Evolutionary conservation across 371 early-diverging fungal genomes (phyloP).

Genomic region (Apophysomyces variabilis): DNA sequence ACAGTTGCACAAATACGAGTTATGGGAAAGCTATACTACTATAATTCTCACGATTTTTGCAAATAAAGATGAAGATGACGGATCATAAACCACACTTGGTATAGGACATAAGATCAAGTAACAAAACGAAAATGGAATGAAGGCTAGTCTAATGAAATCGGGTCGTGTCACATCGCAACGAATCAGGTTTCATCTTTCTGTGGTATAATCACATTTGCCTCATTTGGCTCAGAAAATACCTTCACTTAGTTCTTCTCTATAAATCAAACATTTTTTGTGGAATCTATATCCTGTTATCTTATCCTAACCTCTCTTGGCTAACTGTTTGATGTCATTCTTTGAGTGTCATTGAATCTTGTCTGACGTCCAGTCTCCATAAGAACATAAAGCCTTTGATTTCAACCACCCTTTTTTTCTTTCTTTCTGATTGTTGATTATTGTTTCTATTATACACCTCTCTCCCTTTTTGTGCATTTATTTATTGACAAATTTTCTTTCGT

Average conservation of each 20-base stretch:
- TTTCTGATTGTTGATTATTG: too few species aligned
- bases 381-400: neutral
- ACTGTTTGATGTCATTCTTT: neutral
- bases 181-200: slow-evolving; percentile 6
- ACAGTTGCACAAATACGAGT: neutral
- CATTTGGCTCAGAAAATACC: slow-evolving; percentile 2
- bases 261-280: neutral
- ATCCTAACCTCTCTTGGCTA: neutral
- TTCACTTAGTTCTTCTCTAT: neutral
- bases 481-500: neutral
- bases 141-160: neutral
- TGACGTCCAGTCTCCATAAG: too few species aligned
- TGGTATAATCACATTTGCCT: neutral
- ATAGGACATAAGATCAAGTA: neutral
- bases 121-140: neutral
- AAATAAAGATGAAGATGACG: neutral
- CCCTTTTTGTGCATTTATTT: too few species aligned
- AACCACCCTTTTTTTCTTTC: neutral
- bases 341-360: too few species aligned
- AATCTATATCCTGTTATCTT: slow-evolving; percentile 1
- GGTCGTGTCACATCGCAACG: neutral
- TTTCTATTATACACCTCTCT: too few species aligned
- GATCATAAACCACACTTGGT: neutral
- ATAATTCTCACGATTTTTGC: slow-evolving; percentile 1
- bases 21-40: slow-evolving; percentile 1